phyloP scores from a whole-genome alignment of 2,329 filamentous ascomycete species.

The Myotisia sp. region DNA sequence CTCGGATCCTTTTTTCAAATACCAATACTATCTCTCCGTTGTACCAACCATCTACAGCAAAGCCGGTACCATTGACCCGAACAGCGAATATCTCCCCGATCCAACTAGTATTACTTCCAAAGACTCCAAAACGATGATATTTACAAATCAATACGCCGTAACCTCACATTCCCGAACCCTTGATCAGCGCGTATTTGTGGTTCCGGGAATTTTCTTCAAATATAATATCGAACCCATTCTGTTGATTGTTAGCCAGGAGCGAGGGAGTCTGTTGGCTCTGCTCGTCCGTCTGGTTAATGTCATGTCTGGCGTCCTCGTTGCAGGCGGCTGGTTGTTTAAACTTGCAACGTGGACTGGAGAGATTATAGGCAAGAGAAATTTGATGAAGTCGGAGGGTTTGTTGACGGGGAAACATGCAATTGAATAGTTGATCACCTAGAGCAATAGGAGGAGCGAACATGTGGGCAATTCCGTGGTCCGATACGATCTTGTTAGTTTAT shows the following conservation, averaged over 20 bases:
- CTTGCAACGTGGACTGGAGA: slow-evolving; percentile 60
- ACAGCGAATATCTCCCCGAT: slow-evolving; percentile 24
- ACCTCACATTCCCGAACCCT: slow-evolving; percentile 69
- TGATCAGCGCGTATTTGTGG: slow-evolving; percentile 43
- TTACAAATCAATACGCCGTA: slow-evolving; percentile 96
- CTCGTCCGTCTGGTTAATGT: slow-evolving; percentile 79
- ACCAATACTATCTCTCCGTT: slow-evolving; percentile 92
- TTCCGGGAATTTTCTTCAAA: slow-evolving; percentile 94
- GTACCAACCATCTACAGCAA: slow-evolving; percentile 84
- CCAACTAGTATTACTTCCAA: slow-evolving; percentile 22
- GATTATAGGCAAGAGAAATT: slow-evolving; percentile 30
- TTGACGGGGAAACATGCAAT: slow-evolving; percentile 30
- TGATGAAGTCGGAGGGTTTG: slow-evolving; percentile 33
- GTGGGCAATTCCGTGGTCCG: no score
- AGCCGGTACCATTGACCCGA: slow-evolving; percentile 28
- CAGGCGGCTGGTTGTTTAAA: slow-evolving; percentile 85
- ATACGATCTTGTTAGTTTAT: no score
- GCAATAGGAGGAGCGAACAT: no score
- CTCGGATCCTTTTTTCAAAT: slow-evolving; percentile 74
- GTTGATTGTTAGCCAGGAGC: slow-evolving; percentile 68
- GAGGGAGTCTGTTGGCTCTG: slow-evolving; percentile 59
- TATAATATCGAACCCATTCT: slow-evolving; percentile 96
- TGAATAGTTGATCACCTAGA: slow-evolving; percentile 16
- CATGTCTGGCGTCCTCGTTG: slow-evolving; percentile 76
- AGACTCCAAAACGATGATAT: slow-evolving; percentile 46